phyloP scores from a whole-genome alignment of 1,284 basidiomycete species.

The Fomes fomentarius region DNA sequence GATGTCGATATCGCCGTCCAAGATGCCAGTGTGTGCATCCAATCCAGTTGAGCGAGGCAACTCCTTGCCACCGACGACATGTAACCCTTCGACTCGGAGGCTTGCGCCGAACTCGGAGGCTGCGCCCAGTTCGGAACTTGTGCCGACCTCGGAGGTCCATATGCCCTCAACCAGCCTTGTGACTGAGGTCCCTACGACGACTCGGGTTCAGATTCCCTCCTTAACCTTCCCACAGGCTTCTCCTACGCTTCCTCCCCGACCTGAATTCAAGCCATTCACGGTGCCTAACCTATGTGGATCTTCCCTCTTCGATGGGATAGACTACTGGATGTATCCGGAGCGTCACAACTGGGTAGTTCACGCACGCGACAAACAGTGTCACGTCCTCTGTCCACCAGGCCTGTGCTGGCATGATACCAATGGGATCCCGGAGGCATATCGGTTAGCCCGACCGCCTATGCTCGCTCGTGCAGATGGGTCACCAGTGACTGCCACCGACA shows the following conservation, averaged over 20 bases:
- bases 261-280: conserved; percentile 2
- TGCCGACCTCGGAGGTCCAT: no score
- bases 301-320: background rate
- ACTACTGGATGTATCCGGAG: background rate
- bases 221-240: background rate
- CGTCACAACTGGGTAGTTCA: conserved; percentile 2
- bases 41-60: no score
- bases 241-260: background rate
- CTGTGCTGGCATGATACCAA: background rate
- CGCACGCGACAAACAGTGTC: background rate
- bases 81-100: no score
- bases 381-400: background rate
- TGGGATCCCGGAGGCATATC: background rate
- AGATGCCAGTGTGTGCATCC: no score
- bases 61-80: no score
- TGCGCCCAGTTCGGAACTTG: no score
- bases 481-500: background rate
- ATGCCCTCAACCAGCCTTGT: no score
- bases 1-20: no score
- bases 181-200: no score
- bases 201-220: no score
- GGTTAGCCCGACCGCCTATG: background rate
- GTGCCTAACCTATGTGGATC: background rate
- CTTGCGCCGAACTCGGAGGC: no score
- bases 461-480: background rate